These are phyloP conservation scores for Petunia axillaris DNA, from an alignment of 257 asterid species.

Conservation along the genomic window DNA sequence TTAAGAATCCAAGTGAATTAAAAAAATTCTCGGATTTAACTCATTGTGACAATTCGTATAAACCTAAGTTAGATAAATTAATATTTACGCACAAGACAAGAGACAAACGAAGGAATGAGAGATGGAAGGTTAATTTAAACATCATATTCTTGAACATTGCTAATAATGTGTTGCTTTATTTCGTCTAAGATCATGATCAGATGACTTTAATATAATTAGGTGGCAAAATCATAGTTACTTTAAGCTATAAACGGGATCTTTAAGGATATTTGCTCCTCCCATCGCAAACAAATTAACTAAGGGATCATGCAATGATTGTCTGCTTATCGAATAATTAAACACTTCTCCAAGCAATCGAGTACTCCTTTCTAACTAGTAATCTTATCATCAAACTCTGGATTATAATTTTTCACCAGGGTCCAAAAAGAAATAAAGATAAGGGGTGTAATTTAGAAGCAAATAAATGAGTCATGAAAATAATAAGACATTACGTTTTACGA, in stretches of 20 bases:
- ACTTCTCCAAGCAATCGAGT: not conserved
- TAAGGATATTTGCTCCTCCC: not conserved
- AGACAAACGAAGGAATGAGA: slow-evolving; percentile 5
- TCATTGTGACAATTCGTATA: not conserved
- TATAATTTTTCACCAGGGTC: not conserved
- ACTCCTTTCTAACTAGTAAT: not conserved
- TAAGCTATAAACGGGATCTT: not conserved
- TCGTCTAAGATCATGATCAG: not conserved
- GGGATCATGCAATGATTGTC: not conserved
- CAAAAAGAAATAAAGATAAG: not conserved
- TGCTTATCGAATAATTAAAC: not conserved
- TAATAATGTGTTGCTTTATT: not conserved
- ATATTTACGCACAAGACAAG: not conserved
- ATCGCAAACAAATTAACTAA: not conserved
- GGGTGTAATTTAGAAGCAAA: too few species aligned
- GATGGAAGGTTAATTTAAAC: not conserved
- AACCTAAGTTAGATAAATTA: not conserved
- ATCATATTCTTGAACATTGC: slow-evolving; percentile 5
- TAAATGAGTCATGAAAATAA: too few species aligned
- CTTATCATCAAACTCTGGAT: not conserved
- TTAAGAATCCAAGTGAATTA: not conserved
- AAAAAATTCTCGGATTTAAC: not conserved
- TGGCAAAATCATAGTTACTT: slow-evolving; percentile 14
- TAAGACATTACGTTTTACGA: too few species aligned
- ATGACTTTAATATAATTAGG: not conserved